Percentiles rank a stretch among this genome's conserved stretches.
Evolutionary conservation across 2,329 filamentous ascomycete genomes (phyloP).

Genomic region (Fusarium decemcellulare): DNA sequence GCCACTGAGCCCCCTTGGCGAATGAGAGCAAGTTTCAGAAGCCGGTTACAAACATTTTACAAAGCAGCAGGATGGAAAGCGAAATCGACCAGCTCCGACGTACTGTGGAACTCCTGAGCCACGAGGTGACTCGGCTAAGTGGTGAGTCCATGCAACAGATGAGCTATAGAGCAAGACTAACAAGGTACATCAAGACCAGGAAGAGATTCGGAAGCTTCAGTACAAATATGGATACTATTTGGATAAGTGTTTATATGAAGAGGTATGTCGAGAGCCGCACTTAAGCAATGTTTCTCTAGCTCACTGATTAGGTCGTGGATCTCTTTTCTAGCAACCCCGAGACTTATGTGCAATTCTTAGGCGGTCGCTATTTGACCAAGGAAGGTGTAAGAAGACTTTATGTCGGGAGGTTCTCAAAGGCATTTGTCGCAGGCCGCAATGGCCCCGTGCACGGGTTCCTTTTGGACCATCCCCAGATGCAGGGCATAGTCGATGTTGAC

Average conservation of each 20-base stretch:
- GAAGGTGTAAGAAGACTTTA: slow-evolving; percentile 14
- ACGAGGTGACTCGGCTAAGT: slow-evolving; percentile 11
- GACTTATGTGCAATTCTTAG: slow-evolving; percentile 16
- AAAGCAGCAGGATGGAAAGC: slow-evolving; percentile 1
- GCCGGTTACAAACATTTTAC: slow-evolving; percentile 1
- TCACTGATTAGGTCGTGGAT: slow-evolving; percentile 2
- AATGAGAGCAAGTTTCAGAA: slow-evolving; percentile 3
- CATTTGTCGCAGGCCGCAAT: slow-evolving; percentile 9
- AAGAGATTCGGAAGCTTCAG: slow-evolving; percentile 19
- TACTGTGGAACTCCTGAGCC: slow-evolving; percentile 1
- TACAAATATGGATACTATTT: slow-evolving; percentile 26
- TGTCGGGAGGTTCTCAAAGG: slow-evolving; percentile 8
- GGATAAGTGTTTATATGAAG: slow-evolving; percentile 24
- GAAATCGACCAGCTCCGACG: slow-evolving; percentile 4
- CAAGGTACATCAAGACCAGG: slow-evolving; percentile 3
- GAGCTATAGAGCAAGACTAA: not conserved
- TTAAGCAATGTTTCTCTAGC: not conserved
- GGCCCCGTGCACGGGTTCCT: slow-evolving; percentile 17
- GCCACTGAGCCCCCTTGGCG: not conserved
- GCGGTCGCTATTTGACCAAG: slow-evolving; percentile 9
- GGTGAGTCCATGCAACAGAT: not conserved
- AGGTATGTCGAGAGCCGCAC: not conserved
- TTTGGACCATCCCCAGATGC: slow-evolving; percentile 20
- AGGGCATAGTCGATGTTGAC: slow-evolving; percentile 18
- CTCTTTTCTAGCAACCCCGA: slow-evolving; percentile 18